Evolutionary conservation across 208 protist species (phyloP).

Genomic region (Crithidia fasciculata): DNA sequence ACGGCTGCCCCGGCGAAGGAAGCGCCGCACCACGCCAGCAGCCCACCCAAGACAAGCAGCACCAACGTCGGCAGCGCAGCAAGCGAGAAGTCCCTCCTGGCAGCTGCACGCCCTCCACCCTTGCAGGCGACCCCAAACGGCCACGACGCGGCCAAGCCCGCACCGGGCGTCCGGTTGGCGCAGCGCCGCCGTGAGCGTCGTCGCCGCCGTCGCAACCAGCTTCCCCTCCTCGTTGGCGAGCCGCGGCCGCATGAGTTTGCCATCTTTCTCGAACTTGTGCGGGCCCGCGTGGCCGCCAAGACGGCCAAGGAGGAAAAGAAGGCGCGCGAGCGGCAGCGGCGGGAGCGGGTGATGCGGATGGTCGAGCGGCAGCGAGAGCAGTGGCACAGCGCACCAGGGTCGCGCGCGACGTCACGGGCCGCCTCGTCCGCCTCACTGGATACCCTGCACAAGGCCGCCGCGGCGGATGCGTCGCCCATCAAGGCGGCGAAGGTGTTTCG

Average conservation of each 20-base stretch:
- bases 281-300: conserved; percentile 25
- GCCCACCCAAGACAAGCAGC: not conserved
- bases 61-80: not conserved
- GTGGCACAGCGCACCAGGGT: conserved; percentile 8
- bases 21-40: too few species aligned
- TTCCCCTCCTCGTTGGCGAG: conserved; percentile 63
- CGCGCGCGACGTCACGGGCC: not conserved
- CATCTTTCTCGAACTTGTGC: conserved; percentile 35
- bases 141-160: not conserved
- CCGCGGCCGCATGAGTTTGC: conserved; percentile 42
- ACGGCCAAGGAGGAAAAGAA: conserved; percentile 20
- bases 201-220: conserved; percentile 23
- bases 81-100: not conserved
- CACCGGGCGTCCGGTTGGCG: conserved; percentile 3
- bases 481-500: conserved; percentile 17
- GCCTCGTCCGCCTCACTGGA: conserved; percentile 8
- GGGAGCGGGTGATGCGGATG: conserved; percentile 12
- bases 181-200: conserved; percentile 29
- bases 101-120: not conserved
- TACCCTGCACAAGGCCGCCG: not conserved
- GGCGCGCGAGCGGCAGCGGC: not conserved
- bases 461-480: not conserved
- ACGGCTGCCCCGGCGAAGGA: not conserved
- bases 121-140: not conserved
- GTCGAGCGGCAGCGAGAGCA: conserved; percentile 28